A percentile compares a stretch with the other conserved stretches of the same genome.
Evolutionary conservation across 2,329 filamentous ascomycete species (phyloP).

Genomic region (Thelonectria blattea): DNA sequence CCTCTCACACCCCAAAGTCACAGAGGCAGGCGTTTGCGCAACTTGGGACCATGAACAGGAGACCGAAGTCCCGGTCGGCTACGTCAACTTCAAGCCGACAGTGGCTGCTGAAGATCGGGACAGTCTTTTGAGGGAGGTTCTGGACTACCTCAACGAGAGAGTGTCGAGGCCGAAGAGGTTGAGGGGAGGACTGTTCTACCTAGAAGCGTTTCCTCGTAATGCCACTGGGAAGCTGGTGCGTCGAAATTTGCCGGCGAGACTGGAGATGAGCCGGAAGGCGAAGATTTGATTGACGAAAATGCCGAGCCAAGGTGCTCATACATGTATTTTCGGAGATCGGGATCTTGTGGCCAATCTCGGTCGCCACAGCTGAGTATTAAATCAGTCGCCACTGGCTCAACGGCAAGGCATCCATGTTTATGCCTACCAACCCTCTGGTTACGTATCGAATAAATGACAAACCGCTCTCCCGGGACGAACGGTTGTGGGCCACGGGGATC

Average conservation of each 20-base stretch:
- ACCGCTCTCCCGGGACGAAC: not conserved
- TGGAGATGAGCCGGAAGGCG: not conserved
- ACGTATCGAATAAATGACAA: not conserved
- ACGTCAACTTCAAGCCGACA: not conserved
- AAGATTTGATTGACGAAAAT: not conserved
- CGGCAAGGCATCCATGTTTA: not conserved
- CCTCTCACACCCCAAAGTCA: not conserved
- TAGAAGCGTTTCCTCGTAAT: not conserved
- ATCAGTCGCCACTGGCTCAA: not conserved
- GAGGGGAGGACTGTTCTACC: not conserved
- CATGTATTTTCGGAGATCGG: not conserved
- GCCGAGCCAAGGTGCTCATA: no score
- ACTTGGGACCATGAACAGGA: not conserved
- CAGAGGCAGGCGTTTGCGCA: not conserved
- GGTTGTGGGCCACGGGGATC: not conserved
- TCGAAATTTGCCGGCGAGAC: not conserved
- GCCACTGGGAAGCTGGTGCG: not conserved
- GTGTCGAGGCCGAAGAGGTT: not conserved
- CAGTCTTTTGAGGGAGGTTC: not conserved
- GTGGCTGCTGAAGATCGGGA: not conserved
- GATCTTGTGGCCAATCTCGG: not conserved
- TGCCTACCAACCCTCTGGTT: not conserved
- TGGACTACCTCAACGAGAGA: not conserved
- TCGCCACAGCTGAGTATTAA: not conserved
- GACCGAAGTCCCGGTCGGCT: not conserved